Evolutionary conservation across 441 rosid species (phyloP), one percentile per base, ranked within the genome.

Genomic region (Pelargonium fulgidum): DNA sequence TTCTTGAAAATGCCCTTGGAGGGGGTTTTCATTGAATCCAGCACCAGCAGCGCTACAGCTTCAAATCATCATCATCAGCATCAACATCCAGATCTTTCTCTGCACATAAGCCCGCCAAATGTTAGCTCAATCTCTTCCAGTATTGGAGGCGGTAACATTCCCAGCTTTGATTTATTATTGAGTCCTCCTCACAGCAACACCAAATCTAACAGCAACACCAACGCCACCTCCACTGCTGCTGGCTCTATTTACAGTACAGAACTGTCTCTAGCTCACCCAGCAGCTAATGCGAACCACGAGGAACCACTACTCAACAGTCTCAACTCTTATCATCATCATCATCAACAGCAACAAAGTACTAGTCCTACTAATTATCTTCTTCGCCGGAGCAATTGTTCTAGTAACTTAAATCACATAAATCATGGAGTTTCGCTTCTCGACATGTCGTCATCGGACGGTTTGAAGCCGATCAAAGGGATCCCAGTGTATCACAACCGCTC

Each of bases 401-500:
- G 29, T 24, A 24, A 24, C 29, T 24, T 24, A 2, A 24, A 24
- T 24, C 73, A 71, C 45, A 50, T 73, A 19, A 70, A 74, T 45
- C 73, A 74, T 19, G 80, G 84, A 45, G 81, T 78, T 78, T 75
- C 81, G 4, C 61, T 77, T 11, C 79, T 76, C 6, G 82, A 82
- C 24, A 22, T 72, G 81, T 64, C 24, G 54, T 47, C 54, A 62
- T 76, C 86, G 19, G 82, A 76, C 29, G 76, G 82, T 64, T 68
- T 81, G 59, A 81, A 88, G 79, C 92, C 96, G 7, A 87, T 89
- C 65, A 87, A 86, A 76, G 96, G 96, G 67, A 86, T 87, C 77
- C 96, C 96, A 1, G 85, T 89, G 2, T 86, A 89, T 76, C 96
- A 86, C 73, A 89, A 78, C 85, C 86, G 88, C 66, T 75, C 89